Conservation (phyloP, 2,329 filamentous ascomycete genomes). For the Aureobasidium sp. region DNA sequence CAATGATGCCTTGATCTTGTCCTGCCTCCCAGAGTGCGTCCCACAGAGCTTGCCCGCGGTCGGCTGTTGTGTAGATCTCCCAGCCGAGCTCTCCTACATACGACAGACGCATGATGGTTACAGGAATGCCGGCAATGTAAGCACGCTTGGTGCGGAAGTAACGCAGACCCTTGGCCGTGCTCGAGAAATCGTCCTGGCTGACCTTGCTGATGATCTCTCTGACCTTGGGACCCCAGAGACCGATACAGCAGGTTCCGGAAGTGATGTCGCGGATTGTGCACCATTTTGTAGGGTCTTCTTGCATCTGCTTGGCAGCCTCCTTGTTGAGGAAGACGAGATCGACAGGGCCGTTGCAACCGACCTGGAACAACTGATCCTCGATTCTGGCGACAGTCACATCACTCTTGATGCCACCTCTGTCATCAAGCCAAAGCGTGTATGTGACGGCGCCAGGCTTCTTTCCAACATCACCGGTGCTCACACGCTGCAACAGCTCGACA, state of each 20-base stretch:
- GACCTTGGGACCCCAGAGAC: slow-evolving; percentile 55
- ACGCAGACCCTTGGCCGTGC: slow-evolving; percentile 38
- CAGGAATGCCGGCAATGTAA: slow-evolving; percentile 49
- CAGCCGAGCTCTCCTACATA: slow-evolving; percentile 57
- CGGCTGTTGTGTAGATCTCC: slow-evolving; percentile 56
- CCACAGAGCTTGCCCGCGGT: slow-evolving; percentile 53
- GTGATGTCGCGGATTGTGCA: slow-evolving; percentile 54
- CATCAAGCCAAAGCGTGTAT: slow-evolving; percentile 52
- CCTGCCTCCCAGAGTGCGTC: slow-evolving; percentile 52
- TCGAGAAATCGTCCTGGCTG: slow-evolving; percentile 40
- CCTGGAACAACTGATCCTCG: slow-evolving; percentile 44
- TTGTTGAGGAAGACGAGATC: slow-evolving; percentile 50
- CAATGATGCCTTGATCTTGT: slow-evolving; percentile 48
- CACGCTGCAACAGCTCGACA: slow-evolving; percentile 46
- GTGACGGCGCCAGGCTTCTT: slow-evolving; percentile 45
- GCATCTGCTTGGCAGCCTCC: slow-evolving; percentile 46
- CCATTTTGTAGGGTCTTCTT: slow-evolving; percentile 35
- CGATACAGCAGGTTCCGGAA: slow-evolving; percentile 53
- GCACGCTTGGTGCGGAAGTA: slow-evolving; percentile 46
- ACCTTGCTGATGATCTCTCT: slow-evolving; percentile 44
- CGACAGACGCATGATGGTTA: slow-evolving; percentile 50
- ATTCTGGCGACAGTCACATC: slow-evolving; percentile 53
- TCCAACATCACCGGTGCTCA: slow-evolving; percentile 47
- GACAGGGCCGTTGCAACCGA: slow-evolving; percentile 50
- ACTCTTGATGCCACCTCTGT: slow-evolving; percentile 47